phyloP scores from a whole-genome alignment of 306 rosid species.

The Lathyrus oleraceus region DNA sequence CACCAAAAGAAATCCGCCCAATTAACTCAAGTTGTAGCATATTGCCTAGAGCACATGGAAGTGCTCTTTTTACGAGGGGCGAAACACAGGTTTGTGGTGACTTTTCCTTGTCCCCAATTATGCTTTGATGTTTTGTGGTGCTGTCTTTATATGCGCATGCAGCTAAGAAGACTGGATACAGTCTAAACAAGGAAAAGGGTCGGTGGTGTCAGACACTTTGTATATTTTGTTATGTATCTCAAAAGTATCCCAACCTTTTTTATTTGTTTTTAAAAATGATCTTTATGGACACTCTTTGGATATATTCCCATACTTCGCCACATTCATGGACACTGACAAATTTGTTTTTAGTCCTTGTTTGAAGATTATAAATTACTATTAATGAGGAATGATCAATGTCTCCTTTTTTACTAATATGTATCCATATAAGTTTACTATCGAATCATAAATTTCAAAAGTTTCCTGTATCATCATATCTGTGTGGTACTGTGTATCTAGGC shows the following conservation, averaged over 20 bases:
- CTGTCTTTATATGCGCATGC: slow-evolving; percentile 25
- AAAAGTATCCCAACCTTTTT: background rate
- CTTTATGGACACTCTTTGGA: background rate
- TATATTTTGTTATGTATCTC: background rate
- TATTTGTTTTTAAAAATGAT: background rate
- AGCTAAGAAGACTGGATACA: background rate
- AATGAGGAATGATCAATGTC: background rate
- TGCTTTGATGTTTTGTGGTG: slow-evolving; percentile 19
- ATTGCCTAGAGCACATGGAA: slow-evolving; percentile 98
- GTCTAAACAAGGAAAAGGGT: background rate
- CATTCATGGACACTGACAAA: background rate
- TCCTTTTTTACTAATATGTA: background rate
- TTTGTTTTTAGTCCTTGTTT: background rate
- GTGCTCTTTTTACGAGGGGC: slow-evolving; percentile 95
- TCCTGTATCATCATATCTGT: background rate
- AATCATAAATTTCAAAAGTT: background rate
- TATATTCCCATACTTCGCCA: background rate
- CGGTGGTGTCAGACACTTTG: background rate
- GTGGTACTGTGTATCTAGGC: background rate
- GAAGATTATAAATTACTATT: background rate
- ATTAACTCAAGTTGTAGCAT: slow-evolving; percentile 80
- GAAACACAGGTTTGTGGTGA: slow-evolving; percentile 83
- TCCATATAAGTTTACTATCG: background rate
- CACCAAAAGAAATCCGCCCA: slow-evolving; percentile 74
- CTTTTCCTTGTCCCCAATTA: slow-evolving; percentile 27